Percentiles rank a stretch among this genome's conserved stretches.
Conservation (phyloP, 371 early-diverging fungal genomes). For the Nematocida homosporus region DNA sequence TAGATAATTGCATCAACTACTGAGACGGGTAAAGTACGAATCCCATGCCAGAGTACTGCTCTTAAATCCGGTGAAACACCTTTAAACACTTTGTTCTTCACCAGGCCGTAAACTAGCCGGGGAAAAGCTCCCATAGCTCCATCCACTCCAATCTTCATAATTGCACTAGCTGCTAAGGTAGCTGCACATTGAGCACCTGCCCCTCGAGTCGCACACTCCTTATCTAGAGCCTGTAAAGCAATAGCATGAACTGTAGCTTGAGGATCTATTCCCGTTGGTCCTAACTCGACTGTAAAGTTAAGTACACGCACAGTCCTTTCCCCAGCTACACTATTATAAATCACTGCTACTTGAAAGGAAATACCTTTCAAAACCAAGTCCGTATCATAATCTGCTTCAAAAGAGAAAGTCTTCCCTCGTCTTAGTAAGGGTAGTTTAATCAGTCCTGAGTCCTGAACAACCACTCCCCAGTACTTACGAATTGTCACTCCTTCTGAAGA, state of each 20-base stretch:
- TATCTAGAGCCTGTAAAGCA: slow-evolving; percentile 56
- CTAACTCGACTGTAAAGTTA: slow-evolving; percentile 74
- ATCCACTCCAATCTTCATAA: slow-evolving; percentile 18
- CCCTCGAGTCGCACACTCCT: slow-evolving; percentile 56
- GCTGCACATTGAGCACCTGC: slow-evolving; percentile 51
- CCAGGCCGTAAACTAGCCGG: slow-evolving; percentile 45
- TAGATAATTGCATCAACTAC: slow-evolving; percentile 64
- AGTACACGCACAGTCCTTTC: slow-evolving; percentile 89
- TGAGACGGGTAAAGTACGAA: slow-evolving; percentile 52
- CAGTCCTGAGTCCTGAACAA: slow-evolving; percentile 71
- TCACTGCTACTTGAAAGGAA: slow-evolving; percentile 88
- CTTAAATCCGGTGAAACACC: slow-evolving; percentile 61
- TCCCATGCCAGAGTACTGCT: slow-evolving; percentile 57
- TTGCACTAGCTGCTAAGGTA: slow-evolving; percentile 33
- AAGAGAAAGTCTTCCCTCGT: slow-evolving; percentile 74
- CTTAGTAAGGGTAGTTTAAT: slow-evolving; percentile 77
- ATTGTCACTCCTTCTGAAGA: slow-evolving; percentile 73
- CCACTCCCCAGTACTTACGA: slow-evolving; percentile 60
- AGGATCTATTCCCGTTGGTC: slow-evolving; percentile 50
- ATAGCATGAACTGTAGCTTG: slow-evolving; percentile 55
- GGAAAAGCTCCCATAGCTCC: slow-evolving; percentile 59
- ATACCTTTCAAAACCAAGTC: slow-evolving; percentile 74
- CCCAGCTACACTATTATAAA: slow-evolving; percentile 74
- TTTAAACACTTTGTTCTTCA: slow-evolving; percentile 64
- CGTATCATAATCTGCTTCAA: slow-evolving; percentile 80